Evolutionary conservation across 345 rosid genomes (phyloP), one percentile per base, ranked within the genome.

Genomic region (Erucastrum elatum): DNA sequence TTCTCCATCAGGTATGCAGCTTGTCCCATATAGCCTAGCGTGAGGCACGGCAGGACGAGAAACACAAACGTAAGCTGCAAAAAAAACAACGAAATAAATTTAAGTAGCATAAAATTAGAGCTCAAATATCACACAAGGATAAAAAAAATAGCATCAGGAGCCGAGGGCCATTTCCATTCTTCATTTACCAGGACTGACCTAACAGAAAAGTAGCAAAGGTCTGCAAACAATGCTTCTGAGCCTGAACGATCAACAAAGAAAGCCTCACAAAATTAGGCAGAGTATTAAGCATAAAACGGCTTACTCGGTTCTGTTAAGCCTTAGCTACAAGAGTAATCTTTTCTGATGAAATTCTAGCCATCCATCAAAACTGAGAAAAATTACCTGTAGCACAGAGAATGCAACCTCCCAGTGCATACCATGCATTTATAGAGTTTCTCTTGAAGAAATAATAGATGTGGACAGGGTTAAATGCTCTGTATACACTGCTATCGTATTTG

Each of bases 141-240:
- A 68, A 64, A 58, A 56, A 26, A 72, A 76, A 75, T n/a, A n/a
- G n/a, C 35, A 59, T 49, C 73, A 79, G 66, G 60, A 29, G 46
- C 56, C 59, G 77, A 84, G 9, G 68, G 68, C 61, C 51, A 59
- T 27, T 46, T 8, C 76, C 63, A 35, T 62, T 44, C 67, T 46
- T 74, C 74, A 76, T 81, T 81, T 87, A 95, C 99, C 99, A 91
- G 98, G 77, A 95, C 89, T 51, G 99, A 95, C 77, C 89, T 88
- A 64, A 91, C 99, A 39, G 98, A 87, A 76, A 95, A 93, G 81
- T 95, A 95, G 87, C 99, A 95, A 83, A 95, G 98, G 87, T 95
- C 98, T 75, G 99, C 99, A 86, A 93, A 95, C 89, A 95, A 91
- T 76, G 99, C 99, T 85, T 95, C 99, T 65, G 99, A 93, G 66